Conservation (phyloP, 148 eudicot genomes). For the Agrostemma githago region DNA sequence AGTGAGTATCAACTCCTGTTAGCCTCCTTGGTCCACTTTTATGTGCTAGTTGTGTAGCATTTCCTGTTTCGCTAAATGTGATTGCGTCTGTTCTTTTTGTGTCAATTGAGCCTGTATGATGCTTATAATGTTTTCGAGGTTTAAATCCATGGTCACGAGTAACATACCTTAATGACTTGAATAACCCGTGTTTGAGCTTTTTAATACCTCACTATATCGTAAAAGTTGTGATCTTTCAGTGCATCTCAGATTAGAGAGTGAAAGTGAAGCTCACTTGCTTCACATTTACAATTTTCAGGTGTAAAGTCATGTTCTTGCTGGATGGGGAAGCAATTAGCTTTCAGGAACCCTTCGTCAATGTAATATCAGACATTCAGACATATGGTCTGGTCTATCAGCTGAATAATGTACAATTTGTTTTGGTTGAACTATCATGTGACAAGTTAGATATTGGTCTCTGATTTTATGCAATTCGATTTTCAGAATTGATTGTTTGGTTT, state of each 20-base stretch:
- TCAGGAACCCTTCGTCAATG: neutral
- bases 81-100: neutral
- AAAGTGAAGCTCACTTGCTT: neutral
- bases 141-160: neutral
- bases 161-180: neutral
- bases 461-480: neutral
- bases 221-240: neutral
- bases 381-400: neutral
- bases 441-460: neutral
- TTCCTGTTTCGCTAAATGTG: neutral
- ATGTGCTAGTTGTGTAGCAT: neutral
- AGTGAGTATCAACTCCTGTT: too few species aligned
- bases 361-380: conserved; percentile 5
- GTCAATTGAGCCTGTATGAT: neutral
- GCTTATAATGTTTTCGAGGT: neutral
- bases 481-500: neutral
- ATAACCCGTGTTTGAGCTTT: neutral
- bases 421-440: neutral
- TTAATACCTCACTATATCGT: neutral
- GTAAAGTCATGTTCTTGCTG: conserved; percentile 6
- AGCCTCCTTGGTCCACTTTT: too few species aligned
- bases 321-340: conserved; percentile 4
- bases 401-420: conserved; percentile 4
- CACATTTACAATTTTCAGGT: conserved; percentile 15
- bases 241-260: neutral